A percentile compares a stretch with the other conserved stretches of the same genome.
These are phyloP conservation scores for Backusella tarrabulga DNA, from an alignment of 192 early-diverging fungal species.

Conservation along the genomic window DNA sequence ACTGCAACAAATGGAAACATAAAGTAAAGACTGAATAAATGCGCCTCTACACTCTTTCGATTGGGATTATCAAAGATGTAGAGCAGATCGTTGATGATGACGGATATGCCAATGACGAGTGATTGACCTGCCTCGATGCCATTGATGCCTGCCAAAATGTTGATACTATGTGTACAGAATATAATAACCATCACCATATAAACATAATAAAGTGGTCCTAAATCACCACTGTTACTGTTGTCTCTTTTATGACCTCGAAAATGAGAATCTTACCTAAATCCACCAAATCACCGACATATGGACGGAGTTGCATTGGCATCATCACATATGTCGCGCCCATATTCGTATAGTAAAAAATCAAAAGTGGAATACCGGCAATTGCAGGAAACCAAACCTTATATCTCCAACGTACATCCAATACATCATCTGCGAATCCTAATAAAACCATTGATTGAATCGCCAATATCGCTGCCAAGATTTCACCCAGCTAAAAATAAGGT, in stretches of 20 bases:
- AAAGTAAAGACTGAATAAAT: slow-evolving; percentile 88
- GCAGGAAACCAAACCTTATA: slow-evolving; percentile 94
- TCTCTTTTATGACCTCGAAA: not conserved
- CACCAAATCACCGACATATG: slow-evolving; percentile 67
- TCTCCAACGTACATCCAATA: slow-evolving; percentile 94
- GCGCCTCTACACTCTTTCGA: slow-evolving; percentile 67
- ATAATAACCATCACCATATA: slow-evolving; percentile 87
- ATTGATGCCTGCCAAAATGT: slow-evolving; percentile 97
- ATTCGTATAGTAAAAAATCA: slow-evolving; percentile 93
- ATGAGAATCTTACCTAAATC: slow-evolving; percentile 64
- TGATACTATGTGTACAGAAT: slow-evolving; percentile 98
- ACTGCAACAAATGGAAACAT: slow-evolving; percentile 92
- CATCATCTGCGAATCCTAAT: slow-evolving; percentile 97
- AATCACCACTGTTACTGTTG: not conserved
- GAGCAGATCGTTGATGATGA: slow-evolving; percentile 69
- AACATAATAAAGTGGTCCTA: slow-evolving; percentile 87
- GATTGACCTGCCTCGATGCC: slow-evolving; percentile 95
- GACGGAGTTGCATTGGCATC: slow-evolving; percentile 80
- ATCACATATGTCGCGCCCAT: slow-evolving; percentile 85
- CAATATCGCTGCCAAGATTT: slow-evolving; percentile 86
- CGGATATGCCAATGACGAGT: slow-evolving; percentile 86
- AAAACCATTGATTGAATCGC: slow-evolving; percentile 96
- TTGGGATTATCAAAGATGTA: slow-evolving; percentile 58
- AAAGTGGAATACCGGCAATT: slow-evolving; percentile 87
- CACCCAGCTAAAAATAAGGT: slow-evolving; percentile 64